Evolutionary conservation across 352 stramenopile genomes (phyloP), one percentile per base, ranked within the genome.

Genomic region (Thalassiosira pacifica): DNA sequence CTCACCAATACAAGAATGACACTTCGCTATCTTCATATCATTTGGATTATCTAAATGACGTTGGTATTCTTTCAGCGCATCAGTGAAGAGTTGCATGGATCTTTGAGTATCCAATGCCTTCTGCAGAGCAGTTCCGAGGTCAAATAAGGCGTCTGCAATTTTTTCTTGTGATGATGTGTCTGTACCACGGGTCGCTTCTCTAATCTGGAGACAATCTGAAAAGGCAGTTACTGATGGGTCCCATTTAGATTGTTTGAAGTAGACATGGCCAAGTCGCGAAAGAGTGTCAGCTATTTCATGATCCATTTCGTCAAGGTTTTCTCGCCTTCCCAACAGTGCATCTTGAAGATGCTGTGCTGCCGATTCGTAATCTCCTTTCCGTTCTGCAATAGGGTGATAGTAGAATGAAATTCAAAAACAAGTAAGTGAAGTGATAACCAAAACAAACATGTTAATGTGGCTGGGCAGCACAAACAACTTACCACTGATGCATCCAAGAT

Each of bases 21-120:
- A 93, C 67, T 85, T 93, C 16, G 82, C 88, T 65, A 93, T 79
- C 52, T 88, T 90, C 40, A 91, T 55, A 61, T 93, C 74, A 61
- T 88, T 86, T 71, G 70, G 79, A 34, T 85, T 84, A 40, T 90
- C 83, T 19, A 90, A 83, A 68, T 85, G 76, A 55, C 73, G 78
- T 61, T 89, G 65, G 40, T 93, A 93, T 74, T 89, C 83, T 83
- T 87, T 91, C 22, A 93, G 72, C 22, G 85, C 88, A 81, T 93
- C 88, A 67, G 75, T 83, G 42, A 91, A 90, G 42, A 89, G 69
- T 65, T 93, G 85, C 66, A 88, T 75, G 31, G 88, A 84, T 64
- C 87, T 40, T 81, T 72, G 74, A 24, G 82, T 92, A 52, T 90
- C 86, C 3, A 87, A 69, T 52, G 86, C 55, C 32, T 86, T 88